A percentile compares a stretch with the other conserved stretches of the same genome.
phyloP scores from a whole-genome alignment of 352 stramenopile genomes.

The Pelagophyceae sp. region DNA sequence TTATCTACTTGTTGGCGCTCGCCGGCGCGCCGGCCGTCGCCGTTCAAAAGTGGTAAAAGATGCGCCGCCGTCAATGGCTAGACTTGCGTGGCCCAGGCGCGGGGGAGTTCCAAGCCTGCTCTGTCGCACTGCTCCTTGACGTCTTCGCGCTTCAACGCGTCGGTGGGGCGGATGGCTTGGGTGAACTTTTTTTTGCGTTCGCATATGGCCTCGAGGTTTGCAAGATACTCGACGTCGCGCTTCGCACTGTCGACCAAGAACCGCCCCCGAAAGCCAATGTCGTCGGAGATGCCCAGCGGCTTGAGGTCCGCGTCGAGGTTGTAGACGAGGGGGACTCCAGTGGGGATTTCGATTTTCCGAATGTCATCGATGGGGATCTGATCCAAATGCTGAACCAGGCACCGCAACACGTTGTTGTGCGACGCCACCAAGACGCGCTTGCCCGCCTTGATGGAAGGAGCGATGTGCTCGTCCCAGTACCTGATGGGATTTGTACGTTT shows the following conservation, averaged over 20 bases:
- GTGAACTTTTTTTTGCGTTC: background rate
- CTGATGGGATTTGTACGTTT: too few species aligned
- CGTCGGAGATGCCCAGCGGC: slow-evolving; percentile 59
- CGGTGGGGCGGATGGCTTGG: background rate
- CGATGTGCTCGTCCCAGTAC: slow-evolving; percentile 80
- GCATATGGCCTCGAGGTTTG: slow-evolving; percentile 2
- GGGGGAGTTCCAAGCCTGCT: background rate
- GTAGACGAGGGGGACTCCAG: slow-evolving; percentile 86
- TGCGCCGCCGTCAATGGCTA: too few species aligned
- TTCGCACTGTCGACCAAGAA: slow-evolving; percentile 2
- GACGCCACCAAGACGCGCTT: slow-evolving; percentile 85
- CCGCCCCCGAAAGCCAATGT: slow-evolving; percentile 38
- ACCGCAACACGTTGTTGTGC: slow-evolving; percentile 89
- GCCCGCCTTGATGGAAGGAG: slow-evolving; percentile 64
- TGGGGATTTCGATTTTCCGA: slow-evolving; percentile 87
- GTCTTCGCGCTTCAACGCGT: background rate
- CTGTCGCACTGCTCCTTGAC: background rate
- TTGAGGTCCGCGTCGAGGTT: slow-evolving; percentile 85
- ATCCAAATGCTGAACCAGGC: slow-evolving; percentile 91
- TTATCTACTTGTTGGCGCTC: too few species aligned
- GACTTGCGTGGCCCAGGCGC: slow-evolving; percentile 5
- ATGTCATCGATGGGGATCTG: slow-evolving; percentile 84
- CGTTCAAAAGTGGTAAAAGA: too few species aligned
- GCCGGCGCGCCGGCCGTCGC: too few species aligned
- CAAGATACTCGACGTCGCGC: slow-evolving; percentile 14